Evolutionary conservation across 805 yeast genomes (phyloP).

Genomic region (Metschnikowia peoriensis): DNA sequence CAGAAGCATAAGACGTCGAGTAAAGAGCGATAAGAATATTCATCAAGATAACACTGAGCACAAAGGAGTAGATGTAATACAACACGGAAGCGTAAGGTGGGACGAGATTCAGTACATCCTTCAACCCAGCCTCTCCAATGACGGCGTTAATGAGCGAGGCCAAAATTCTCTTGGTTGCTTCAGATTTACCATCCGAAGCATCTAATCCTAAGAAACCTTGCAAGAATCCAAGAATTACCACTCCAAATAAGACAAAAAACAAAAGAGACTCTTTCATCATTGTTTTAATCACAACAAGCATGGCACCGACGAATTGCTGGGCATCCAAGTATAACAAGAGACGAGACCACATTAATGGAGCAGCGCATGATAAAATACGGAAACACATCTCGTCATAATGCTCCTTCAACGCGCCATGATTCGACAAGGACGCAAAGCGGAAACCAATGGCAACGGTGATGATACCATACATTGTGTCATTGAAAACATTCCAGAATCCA

Average conservation of each 20-base stretch:
- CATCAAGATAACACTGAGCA: conserved; percentile 70
- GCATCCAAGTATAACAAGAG: conserved; percentile 75
- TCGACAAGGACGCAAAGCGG: conserved; percentile 43
- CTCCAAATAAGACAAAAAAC: conserved; percentile 69
- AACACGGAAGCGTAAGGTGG: conserved; percentile 84
- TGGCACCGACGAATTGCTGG: conserved; percentile 78
- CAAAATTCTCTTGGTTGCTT: conserved; percentile 64
- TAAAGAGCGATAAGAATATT: conserved; percentile 83
- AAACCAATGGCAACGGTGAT: conserved; percentile 52
- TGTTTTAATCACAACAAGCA: conserved; percentile 79
- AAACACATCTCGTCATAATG: conserved; percentile 58
- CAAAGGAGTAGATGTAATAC: conserved; percentile 74
- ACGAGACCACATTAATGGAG: conserved; percentile 87
- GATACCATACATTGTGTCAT: conserved; percentile 63
- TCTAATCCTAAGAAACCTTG: conserved; percentile 88
- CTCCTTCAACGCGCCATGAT: conserved; percentile 22
- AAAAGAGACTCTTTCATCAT: conserved; percentile 87
- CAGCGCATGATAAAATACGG: conserved; percentile 70
- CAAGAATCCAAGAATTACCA: conserved; percentile 75
- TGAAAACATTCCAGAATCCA: conserved; percentile 78
- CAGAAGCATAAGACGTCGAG: conserved; percentile 78
- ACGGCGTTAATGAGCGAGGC: conserved; percentile 68
- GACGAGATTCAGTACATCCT: conserved; percentile 66
- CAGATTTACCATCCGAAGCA: conserved; percentile 80
- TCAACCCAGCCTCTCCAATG: conserved; percentile 71